phyloP scores from a whole-genome alignment of 1,284 basidiomycete species.

The Cutaneotrichosporon mucoides region DNA sequence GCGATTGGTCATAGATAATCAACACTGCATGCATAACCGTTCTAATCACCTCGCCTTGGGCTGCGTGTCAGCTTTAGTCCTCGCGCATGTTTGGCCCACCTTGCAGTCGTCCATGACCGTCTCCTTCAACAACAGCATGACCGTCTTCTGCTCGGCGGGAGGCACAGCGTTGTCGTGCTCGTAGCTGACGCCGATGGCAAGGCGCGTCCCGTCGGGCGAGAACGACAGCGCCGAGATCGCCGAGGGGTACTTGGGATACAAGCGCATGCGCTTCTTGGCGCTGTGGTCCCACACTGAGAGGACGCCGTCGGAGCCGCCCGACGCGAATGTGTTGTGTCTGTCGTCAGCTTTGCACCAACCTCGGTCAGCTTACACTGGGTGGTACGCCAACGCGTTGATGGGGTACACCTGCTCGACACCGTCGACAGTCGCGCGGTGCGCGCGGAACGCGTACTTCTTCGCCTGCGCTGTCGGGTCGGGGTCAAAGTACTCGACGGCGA shows the following conservation, averaged over 20 bases:
- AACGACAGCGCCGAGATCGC: constrained; percentile 73
- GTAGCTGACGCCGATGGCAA: constrained; percentile 79
- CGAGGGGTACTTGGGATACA: constrained; percentile 73
- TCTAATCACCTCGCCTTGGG: constrained; percentile 10
- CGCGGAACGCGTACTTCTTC: constrained; percentile 98
- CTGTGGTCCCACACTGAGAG: constrained; percentile 96
- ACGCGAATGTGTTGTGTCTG: constrained; percentile 92
- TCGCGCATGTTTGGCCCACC: constrained; percentile 17
- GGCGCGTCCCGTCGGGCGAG: constrained; percentile 71
- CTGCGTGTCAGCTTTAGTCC: constrained; percentile 3
- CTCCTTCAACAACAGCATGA: constrained; percentile 45
- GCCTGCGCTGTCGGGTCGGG: constrained; percentile 69
- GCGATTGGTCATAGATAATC: constrained; percentile 26
- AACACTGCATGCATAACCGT: constrained; percentile 10
- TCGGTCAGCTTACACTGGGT: no score
- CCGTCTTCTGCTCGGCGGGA: constrained; percentile 37
- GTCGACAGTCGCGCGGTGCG: constrained; percentile 83
- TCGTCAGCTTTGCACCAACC: no score
- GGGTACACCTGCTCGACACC: constrained; percentile 98
- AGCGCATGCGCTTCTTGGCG: constrained; percentile 89
- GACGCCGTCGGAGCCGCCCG: constrained; percentile 84
- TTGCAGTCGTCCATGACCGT: constrained; percentile 51
- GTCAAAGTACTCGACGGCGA: constrained; percentile 97
- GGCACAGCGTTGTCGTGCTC: constrained; percentile 74
- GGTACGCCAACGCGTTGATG: constrained; percentile 91